phyloP scores from a whole-genome alignment of 2,329 filamentous ascomycete genomes.

The Akanthomyces uredinophilus region DNA sequence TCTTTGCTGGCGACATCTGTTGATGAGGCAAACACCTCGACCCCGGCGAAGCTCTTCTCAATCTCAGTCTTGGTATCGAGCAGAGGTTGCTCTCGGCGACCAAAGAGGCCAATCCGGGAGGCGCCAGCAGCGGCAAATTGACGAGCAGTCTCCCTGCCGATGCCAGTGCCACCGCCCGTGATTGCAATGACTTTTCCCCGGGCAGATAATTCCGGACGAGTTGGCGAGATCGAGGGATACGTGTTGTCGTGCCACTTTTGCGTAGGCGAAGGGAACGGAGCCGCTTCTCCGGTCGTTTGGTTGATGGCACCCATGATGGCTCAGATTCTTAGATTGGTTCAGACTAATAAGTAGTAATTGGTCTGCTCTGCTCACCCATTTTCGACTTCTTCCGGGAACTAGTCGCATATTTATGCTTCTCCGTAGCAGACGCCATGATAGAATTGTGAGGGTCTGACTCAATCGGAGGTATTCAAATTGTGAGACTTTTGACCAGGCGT shows the following conservation, averaged over 20 bases:
- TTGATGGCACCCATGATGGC: conserved; percentile 1
- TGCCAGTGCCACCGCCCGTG: conserved; percentile 49
- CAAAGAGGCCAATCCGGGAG: conserved; percentile 45
- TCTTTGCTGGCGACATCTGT: conserved; percentile 18
- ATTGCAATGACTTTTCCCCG: conserved; percentile 45
- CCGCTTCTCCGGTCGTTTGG: background rate
- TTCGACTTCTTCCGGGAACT: too few species aligned
- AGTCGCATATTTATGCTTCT: too few species aligned
- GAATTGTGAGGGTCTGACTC: too few species aligned
- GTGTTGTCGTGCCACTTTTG: conserved; percentile 16
- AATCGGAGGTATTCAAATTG: too few species aligned
- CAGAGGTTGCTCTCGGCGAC: conserved; percentile 24
- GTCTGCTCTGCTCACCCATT: background rate
- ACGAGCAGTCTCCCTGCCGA: conserved; percentile 40
- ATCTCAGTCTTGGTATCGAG: conserved; percentile 21
- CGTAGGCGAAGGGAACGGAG: conserved; percentile 18
- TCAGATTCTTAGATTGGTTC: too few species aligned
- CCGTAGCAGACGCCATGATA: too few species aligned
- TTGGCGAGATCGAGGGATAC: conserved; percentile 25
- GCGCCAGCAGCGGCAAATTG: conserved; percentile 37
- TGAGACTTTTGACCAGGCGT: too few species aligned
- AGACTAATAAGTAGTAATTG: too few species aligned
- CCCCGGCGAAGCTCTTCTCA: conserved; percentile 16
- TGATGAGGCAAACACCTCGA: conserved; percentile 14
- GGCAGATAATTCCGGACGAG: conserved; percentile 21